These are phyloP conservation scores for Xylaria nigripes DNA, from an alignment of 495 filamentous ascomycete genomes.

Conservation along the genomic window DNA sequence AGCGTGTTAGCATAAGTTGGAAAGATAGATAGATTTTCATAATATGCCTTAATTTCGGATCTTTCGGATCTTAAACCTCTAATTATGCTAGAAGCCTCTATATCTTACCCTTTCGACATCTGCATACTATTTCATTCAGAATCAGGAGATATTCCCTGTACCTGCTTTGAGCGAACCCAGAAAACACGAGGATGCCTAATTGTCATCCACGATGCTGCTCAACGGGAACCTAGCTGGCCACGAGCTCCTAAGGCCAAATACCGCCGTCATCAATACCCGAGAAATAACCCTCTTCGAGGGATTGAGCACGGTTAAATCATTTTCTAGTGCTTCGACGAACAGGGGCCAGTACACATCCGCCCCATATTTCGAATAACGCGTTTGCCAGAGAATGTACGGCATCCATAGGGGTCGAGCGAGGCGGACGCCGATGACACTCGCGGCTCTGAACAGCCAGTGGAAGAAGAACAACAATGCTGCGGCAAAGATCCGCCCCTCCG, in stretches of 20 bases:
- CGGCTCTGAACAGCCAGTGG: constrained; percentile 11
- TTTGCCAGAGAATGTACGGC: constrained; percentile 18
- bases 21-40: no score
- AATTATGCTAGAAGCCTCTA: no score
- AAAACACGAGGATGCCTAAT: neutral
- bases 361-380: constrained; percentile 4
- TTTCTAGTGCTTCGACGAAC: neutral
- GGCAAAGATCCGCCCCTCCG: neutral
- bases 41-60: no score
- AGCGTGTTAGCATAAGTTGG: no score
- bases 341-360: constrained; percentile 2
- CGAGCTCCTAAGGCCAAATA: constrained; percentile 18
- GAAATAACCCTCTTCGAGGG: constrained; percentile 10
- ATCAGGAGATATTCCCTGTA: no score
- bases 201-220: neutral
- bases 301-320: constrained; percentile 13
- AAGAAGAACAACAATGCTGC: constrained; percentile 3
- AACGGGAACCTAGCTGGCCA: constrained; percentile 21
- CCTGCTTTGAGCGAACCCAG: no score
- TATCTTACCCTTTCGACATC: no score
- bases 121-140: no score
- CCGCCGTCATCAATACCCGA: constrained; percentile 12
- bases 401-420: constrained; percentile 8
- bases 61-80: no score
- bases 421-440: constrained; percentile 3